Evolutionary conservation across 257 asterid genomes (phyloP).

Genomic region (Paraleonurus japonicus): DNA sequence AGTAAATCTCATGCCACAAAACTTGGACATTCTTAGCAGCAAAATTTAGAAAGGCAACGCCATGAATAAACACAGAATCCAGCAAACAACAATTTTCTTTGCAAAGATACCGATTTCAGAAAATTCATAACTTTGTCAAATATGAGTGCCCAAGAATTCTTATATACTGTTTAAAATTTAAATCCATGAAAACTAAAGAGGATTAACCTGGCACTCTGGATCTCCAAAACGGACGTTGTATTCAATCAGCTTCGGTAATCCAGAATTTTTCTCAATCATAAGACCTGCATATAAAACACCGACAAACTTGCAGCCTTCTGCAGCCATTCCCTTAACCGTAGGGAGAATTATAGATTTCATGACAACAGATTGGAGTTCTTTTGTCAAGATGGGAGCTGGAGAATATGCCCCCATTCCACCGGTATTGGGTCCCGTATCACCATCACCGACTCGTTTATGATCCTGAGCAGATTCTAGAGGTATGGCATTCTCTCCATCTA

Average conservation of each 20-base stretch:
- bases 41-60: background rate
- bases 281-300: constrained; percentile 94
- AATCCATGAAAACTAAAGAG: constrained; percentile 5
- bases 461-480: constrained; percentile 96
- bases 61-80: background rate
- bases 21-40: background rate
- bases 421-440: constrained; percentile 90
- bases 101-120: background rate
- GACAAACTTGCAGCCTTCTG: constrained; percentile 88
- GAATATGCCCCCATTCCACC: constrained; percentile 99
- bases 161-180: background rate
- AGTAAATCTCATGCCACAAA: background rate
- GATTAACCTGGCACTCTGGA: constrained; percentile 94
- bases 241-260: constrained; percentile 90
- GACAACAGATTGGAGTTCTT: constrained; percentile 66
- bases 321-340: constrained; percentile 90
- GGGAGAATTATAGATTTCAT: constrained; percentile 84
- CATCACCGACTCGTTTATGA: constrained; percentile 94
- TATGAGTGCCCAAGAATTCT: background rate
- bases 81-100: background rate
- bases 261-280: constrained; percentile 88
- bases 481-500: constrained; percentile 90
- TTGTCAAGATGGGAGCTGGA: constrained; percentile 89
- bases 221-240: constrained; percentile 97
- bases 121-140: background rate